These are phyloP conservation scores for Aspergillus carlsbadensis DNA, from an alignment of 495 filamentous ascomycete genomes.

Conservation along the genomic window DNA sequence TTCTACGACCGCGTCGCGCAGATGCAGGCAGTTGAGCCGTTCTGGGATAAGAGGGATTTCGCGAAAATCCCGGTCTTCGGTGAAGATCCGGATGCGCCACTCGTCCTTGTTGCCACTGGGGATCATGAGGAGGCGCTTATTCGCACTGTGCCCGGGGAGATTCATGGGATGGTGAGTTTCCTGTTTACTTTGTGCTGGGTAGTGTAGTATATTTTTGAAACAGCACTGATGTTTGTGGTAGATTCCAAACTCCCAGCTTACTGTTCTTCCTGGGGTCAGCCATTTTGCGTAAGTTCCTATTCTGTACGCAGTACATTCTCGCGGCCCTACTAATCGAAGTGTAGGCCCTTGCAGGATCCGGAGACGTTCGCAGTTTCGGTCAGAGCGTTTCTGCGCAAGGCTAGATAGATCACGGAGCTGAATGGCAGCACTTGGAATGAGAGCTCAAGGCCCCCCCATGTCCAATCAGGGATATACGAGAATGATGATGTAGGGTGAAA, in stretches of 20 bases:
- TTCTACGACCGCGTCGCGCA: background rate
- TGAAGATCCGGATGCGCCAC: background rate
- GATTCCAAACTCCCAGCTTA: background rate
- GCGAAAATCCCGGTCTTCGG: background rate
- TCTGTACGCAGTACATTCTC: no score
- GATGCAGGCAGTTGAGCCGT: background rate
- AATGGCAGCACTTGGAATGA: no score
- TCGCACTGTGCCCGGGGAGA: background rate
- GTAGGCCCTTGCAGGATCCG: constrained; percentile 6
- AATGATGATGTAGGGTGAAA: no score
- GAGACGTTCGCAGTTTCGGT: background rate
- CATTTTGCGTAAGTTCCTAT: constrained; percentile 6
- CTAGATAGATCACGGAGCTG: no score
- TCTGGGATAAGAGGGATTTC: background rate
- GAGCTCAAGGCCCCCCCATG: no score
- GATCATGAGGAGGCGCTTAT: constrained; percentile 5
- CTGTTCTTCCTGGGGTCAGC: background rate
- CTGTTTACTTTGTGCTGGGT: no score
- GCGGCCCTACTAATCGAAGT: no score
- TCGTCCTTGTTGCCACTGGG: background rate
- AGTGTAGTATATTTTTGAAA: no score
- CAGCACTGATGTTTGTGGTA: background rate
- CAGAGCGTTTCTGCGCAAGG: background rate
- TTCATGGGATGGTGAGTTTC: background rate
- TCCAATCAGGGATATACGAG: no score